A percentile compares a stretch with the other conserved stretches of the same genome.
These are phyloP conservation scores for Hebeloma cylindrosporum DNA, from an alignment of 768 basidiomycete species.

Conservation along the genomic window DNA sequence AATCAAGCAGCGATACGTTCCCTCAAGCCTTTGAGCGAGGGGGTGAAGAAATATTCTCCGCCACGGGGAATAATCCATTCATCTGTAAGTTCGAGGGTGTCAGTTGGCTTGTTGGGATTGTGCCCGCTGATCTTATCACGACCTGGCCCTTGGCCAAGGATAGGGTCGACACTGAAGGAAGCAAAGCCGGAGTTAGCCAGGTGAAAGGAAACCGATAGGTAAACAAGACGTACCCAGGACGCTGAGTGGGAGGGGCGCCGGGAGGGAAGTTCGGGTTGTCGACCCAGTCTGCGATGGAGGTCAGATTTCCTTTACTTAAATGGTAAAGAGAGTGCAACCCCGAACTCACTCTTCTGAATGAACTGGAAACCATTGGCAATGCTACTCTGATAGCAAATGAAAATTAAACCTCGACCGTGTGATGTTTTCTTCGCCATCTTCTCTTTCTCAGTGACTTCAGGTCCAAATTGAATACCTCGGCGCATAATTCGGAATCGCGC, in stretches of 20 bases:
- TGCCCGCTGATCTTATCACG: slow-evolving; percentile 33
- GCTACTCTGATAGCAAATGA: slow-evolving; percentile 41
- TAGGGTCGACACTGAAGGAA: slow-evolving; percentile 17
- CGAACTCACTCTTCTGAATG: slow-evolving; percentile 34
- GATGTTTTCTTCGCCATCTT: slow-evolving; percentile 33
- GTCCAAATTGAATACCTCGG: slow-evolving; percentile 50
- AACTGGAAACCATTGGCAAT: slow-evolving; percentile 41
- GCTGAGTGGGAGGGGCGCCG: slow-evolving; percentile 20
- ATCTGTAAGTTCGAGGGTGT: slow-evolving; percentile 27
- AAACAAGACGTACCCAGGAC: slow-evolving; percentile 32
- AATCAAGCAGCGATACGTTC: slow-evolving; percentile 21
- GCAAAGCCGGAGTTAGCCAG: background rate
- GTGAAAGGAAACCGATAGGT: background rate
- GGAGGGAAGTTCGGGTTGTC: slow-evolving; percentile 36
- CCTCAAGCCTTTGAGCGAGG: slow-evolving; percentile 44
- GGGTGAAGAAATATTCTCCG: slow-evolving; percentile 53
- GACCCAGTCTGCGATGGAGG: slow-evolving; percentile 31
- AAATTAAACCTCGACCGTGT: slow-evolving; percentile 50
- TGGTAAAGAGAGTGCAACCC: background rate
- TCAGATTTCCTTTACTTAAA: background rate
- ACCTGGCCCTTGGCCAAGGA: slow-evolving; percentile 18
- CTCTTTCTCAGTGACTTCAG: slow-evolving; percentile 44
- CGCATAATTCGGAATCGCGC: slow-evolving; percentile 41
- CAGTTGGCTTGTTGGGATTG: slow-evolving; percentile 46
- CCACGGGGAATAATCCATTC: slow-evolving; percentile 44